These are phyloP conservation scores for Zoysia japonica DNA, from an alignment of 176 grass and related monocot genomes.

Conservation along the genomic window DNA sequence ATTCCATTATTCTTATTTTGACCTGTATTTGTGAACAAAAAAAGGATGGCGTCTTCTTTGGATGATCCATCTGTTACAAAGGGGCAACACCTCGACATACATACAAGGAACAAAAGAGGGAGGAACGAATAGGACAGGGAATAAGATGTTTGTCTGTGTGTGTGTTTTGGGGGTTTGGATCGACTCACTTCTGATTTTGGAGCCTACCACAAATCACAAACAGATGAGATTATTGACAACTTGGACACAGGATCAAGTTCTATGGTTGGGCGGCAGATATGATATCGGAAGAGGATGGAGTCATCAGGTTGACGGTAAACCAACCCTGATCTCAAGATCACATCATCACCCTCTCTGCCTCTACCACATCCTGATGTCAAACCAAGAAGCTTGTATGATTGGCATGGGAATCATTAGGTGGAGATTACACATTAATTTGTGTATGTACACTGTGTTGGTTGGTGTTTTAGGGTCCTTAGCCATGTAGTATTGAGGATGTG, in stretches of 20 bases:
- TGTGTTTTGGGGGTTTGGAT: background rate
- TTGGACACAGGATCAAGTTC: background rate
- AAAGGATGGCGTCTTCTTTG: conserved; percentile 32
- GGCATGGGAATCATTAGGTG: conserved; percentile 21
- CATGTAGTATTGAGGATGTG: conserved; percentile 47
- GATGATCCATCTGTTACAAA: conserved; percentile 22
- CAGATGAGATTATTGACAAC: conserved; percentile 14
- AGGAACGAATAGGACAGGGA: background rate
- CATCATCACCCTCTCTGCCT: conserved; percentile 2
- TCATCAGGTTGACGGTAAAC: conserved; percentile 21
- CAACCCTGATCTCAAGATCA: conserved; percentile 28
- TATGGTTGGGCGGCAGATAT: background rate
- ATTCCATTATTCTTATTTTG: conserved; percentile 21
- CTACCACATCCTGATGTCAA: conserved; percentile 17
- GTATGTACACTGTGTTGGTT: conserved; percentile 30
- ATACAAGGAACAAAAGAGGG: conserved; percentile 1
- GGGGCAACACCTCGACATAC: conserved; percentile 22
- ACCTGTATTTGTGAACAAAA: conserved; percentile 27
- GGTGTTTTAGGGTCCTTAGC: conserved; percentile 25
- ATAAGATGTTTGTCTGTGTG: background rate
- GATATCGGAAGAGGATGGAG: background rate
- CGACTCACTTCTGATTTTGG: conserved; percentile 27
- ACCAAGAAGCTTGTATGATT: conserved; percentile 15
- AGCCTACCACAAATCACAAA: conserved; percentile 44
- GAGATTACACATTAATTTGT: background rate